Conservation (phyloP, 225 moss, liverwort and hornwort species). For the Marchantia paleacea region DNA sequence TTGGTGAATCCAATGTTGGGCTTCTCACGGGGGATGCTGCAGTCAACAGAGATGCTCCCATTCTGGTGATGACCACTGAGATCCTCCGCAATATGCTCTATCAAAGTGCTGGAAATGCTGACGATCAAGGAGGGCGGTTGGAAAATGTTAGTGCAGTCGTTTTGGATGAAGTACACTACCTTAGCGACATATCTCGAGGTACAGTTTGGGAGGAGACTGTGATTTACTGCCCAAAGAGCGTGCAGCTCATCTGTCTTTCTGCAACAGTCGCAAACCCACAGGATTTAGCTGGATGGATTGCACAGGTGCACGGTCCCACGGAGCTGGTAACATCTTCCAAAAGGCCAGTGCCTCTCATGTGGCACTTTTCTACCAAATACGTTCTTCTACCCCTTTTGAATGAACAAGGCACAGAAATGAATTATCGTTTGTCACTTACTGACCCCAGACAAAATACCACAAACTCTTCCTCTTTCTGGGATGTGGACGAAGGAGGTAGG, state of each 20-base stretch:
- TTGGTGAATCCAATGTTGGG: constrained; percentile 86
- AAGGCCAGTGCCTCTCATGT: constrained; percentile 84
- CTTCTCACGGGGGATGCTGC: constrained; percentile 88
- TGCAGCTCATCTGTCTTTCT: constrained; percentile 87
- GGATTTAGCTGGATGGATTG: constrained; percentile 94
- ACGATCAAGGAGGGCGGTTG: constrained; percentile 70
- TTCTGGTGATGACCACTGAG: constrained; percentile 91
- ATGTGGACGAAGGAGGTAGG: constrained; percentile 28
- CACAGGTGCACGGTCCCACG: constrained; percentile 91
- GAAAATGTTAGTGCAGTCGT: constrained; percentile 79
- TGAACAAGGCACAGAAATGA: constrained; percentile 76
- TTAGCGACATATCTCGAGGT: constrained; percentile 91
- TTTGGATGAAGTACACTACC: constrained; percentile 94
- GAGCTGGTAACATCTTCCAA: constrained; percentile 85
- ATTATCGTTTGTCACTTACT: constrained; percentile 44
- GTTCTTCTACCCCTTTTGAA: constrained; percentile 76
- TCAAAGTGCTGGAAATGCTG: constrained; percentile 68
- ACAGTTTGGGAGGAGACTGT: constrained; percentile 99
- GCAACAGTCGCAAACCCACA: constrained; percentile 92
- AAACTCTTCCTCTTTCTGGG: constrained; percentile 20
- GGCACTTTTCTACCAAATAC: constrained; percentile 92
- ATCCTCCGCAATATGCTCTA: constrained; percentile 92
- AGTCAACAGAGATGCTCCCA: constrained; percentile 87
- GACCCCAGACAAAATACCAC: constrained; percentile 20
- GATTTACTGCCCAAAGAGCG: constrained; percentile 88